phyloP scores from a whole-genome alignment of 176 grass and related monocot genomes.

The Carex pumila region DNA sequence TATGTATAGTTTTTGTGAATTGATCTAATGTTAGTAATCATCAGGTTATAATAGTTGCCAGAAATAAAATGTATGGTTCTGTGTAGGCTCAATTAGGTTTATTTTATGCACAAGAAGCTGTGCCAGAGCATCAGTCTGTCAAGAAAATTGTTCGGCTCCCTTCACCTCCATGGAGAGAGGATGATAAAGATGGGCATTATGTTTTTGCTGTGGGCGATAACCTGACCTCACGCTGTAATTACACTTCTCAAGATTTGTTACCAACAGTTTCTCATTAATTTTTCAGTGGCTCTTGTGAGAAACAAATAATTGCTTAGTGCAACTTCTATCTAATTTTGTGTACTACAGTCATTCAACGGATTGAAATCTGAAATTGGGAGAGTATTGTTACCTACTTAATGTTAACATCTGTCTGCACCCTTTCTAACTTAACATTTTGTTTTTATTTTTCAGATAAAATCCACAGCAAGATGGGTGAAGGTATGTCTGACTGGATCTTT shows the following conservation, averaged over 20 bases:
- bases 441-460: constrained; percentile 59
- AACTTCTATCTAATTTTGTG: background rate
- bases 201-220: constrained; percentile 93
- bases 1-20: background rate
- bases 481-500: constrained; percentile 35
- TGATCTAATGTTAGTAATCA: background rate
- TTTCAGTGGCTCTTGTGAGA: background rate
- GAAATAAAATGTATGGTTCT: constrained; percentile 34
- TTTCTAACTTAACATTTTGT: constrained; percentile 15
- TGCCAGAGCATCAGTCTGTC: constrained; percentile 29
- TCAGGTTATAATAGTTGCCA: background rate
- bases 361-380: background rate
- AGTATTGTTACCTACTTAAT: background rate
- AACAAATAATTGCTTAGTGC: background rate
- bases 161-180: constrained; percentile 74
- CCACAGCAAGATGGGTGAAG: constrained; percentile 93
- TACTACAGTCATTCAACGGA: background rate
- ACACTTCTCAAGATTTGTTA: constrained; percentile 7
- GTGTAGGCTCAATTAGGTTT: constrained; percentile 57
- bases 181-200: constrained; percentile 93
- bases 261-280: constrained; percentile 2
- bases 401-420: background rate
- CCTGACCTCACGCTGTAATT: constrained; percentile 85
- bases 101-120: constrained; percentile 73
- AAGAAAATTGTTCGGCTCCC: constrained; percentile 31